Conservation (phyloP, 148 eudicot species). For the Pharnaceum exiguum region DNA sequence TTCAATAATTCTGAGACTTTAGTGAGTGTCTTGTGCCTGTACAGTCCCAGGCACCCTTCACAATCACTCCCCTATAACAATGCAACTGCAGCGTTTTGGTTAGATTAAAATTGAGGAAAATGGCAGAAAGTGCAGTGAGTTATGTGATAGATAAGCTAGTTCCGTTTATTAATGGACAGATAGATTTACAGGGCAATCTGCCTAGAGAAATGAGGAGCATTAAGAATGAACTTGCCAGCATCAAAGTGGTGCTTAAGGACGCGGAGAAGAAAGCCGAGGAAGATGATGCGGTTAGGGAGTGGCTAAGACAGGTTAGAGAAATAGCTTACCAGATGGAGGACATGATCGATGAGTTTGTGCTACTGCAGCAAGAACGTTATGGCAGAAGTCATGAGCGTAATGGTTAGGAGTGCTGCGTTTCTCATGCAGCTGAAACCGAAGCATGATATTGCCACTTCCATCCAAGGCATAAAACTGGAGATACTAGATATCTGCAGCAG, state of each 20-base stretch:
- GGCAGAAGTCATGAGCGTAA: not conserved
- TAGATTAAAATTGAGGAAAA: too few relatives aligned
- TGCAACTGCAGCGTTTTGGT: too few relatives aligned
- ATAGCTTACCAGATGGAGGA: not conserved
- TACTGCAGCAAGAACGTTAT: not conserved
- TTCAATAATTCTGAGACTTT: too few relatives aligned
- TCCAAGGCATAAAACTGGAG: not conserved
- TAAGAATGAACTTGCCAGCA: not conserved
- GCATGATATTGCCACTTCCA: not conserved
- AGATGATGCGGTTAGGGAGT: not conserved
- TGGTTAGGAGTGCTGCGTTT: not conserved
- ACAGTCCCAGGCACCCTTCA: too few relatives aligned
- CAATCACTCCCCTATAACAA: too few relatives aligned
- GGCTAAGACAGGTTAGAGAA: not conserved
- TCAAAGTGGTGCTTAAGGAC: not conserved
- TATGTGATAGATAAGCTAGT: not conserved
- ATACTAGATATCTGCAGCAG: not conserved
- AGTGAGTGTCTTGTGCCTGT: too few relatives aligned
- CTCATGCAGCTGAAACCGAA: not conserved
- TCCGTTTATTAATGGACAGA: not conserved
- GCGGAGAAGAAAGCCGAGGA: not conserved
- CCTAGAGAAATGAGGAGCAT: not conserved
- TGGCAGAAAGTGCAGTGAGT: not conserved
- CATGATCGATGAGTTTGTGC: not conserved
- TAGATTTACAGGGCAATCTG: not conserved